Percentiles rank a stretch among this genome's conserved stretches.
Evolutionary conservation across 1,284 basidiomycete species (phyloP).

Genomic region (Cutaneotrichosporon arboriforme): DNA sequence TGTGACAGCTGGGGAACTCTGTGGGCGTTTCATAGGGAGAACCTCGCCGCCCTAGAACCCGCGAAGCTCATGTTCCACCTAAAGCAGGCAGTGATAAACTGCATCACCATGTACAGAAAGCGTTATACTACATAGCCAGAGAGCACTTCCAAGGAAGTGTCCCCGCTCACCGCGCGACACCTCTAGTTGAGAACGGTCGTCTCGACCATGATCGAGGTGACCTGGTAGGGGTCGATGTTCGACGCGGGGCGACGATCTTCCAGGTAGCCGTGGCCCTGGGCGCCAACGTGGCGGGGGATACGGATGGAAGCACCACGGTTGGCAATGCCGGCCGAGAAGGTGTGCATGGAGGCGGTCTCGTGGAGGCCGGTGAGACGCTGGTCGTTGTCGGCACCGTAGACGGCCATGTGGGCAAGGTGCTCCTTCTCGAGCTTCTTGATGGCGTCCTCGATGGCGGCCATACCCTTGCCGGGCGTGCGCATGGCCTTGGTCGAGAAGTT

Average conservation of each 20-base stretch:
- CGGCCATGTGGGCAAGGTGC: conserved; percentile 87
- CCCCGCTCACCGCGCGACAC: too few relatives aligned
- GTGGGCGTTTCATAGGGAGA: too few relatives aligned
- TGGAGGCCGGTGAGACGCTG: conserved; percentile 82
- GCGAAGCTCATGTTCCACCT: too few relatives aligned
- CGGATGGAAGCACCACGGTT: conserved; percentile 86
- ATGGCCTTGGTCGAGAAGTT: conserved; percentile 90
- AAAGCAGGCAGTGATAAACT: too few relatives aligned
- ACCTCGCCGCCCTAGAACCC: too few relatives aligned
- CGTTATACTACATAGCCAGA: too few relatives aligned
- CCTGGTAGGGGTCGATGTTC: conserved; percentile 88
- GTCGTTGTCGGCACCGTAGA: conserved; percentile 96
- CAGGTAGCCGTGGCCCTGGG: conserved; percentile 90
- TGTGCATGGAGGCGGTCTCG: conserved; percentile 93
- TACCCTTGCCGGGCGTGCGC: conserved; percentile 82
- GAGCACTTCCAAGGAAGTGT: too few relatives aligned
- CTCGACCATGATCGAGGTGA: conserved; percentile 78
- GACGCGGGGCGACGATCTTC: conserved; percentile 95
- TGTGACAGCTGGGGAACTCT: too few relatives aligned
- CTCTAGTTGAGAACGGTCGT: conserved; percentile 58
- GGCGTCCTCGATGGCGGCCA: conserved; percentile 87
- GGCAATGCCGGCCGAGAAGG: conserved; percentile 91
- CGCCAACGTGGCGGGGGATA: conserved; percentile 71
- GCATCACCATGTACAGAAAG: too few relatives aligned
- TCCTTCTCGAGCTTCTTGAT: conserved; percentile 82